Conservation (phyloP, 441 rosid genomes). For the Pelargonium myrrhifolium region DNA sequence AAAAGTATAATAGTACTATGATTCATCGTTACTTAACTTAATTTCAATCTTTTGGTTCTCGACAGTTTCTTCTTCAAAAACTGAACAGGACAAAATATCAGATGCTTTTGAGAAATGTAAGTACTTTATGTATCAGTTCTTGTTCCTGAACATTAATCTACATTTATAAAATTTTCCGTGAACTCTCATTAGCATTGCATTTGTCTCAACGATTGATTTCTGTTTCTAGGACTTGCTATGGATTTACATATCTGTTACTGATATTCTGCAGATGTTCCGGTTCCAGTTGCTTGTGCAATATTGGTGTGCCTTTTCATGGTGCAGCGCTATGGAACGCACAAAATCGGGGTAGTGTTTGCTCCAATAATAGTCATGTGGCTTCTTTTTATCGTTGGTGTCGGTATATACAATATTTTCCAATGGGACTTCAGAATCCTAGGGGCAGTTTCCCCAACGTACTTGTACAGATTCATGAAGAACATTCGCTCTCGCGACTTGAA, state of each 20-base stretch:
- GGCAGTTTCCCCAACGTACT: constrained; percentile 43
- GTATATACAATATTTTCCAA: constrained; percentile 37
- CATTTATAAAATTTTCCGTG: too few species aligned
- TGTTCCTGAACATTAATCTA: too few species aligned
- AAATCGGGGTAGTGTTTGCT: constrained; percentile 47
- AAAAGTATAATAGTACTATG: background rate
- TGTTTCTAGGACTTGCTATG: background rate
- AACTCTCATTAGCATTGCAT: too few species aligned
- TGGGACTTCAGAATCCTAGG: constrained; percentile 28
- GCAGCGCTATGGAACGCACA: constrained; percentile 46
- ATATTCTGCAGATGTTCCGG: constrained; percentile 39
- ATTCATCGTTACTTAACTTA: constrained; percentile 8
- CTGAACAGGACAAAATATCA: constrained; percentile 23
- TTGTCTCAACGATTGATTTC: background rate
- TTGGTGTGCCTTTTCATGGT: constrained; percentile 47
- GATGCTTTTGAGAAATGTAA: constrained; percentile 37
- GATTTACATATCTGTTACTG: constrained; percentile 5
- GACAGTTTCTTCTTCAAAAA: constrained; percentile 33
- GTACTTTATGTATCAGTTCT: constrained; percentile 8
- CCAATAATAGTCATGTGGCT: constrained; percentile 50
- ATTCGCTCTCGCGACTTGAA: constrained; percentile 31
- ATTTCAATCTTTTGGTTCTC: constrained; percentile 15
- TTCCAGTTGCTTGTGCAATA: constrained; percentile 50
- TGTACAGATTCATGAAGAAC: constrained; percentile 36
- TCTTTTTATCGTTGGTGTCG: constrained; percentile 42